Evolutionary conservation across 2,329 filamentous ascomycete species (phyloP).

Genomic region (Aphanocladium album): DNA sequence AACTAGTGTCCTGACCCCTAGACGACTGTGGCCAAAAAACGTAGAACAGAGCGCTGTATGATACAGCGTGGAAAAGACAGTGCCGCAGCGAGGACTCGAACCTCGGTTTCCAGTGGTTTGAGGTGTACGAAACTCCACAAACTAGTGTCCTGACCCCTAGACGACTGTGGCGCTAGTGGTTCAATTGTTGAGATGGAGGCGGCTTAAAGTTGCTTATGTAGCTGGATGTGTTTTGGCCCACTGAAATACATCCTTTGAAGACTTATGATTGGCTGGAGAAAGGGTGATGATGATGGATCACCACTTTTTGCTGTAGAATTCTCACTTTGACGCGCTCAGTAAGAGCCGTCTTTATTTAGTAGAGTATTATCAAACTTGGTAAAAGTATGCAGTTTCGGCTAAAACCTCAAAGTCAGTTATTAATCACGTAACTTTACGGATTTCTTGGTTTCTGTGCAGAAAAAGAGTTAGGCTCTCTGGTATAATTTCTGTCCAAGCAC

Average conservation of each 20-base stretch:
- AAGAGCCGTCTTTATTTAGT: too few relatives aligned
- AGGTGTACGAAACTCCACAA: conserved; percentile 20
- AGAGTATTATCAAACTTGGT: too few relatives aligned
- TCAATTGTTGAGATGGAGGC: neutral
- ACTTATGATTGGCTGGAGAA: neutral
- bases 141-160: conserved; percentile 27
- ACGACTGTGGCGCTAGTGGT: conserved; percentile 19
- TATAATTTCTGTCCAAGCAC: too few relatives aligned
- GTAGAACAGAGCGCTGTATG: too few relatives aligned
- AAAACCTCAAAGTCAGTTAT: too few relatives aligned
- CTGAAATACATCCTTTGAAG: neutral
- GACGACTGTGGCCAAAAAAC: conserved; percentile 19
- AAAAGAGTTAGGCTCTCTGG: too few relatives aligned
- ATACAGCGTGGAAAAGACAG: neutral
- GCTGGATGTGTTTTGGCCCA: neutral
- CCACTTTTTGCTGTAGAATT: too few relatives aligned
- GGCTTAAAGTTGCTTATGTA: neutral
- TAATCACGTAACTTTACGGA: too few relatives aligned
- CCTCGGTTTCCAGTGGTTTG: conserved; percentile 26
- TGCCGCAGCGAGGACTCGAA: conserved; percentile 27
- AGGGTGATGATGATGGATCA: too few relatives aligned
- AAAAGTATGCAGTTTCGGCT: too few relatives aligned
- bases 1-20: conserved; percentile 27
- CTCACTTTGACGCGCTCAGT: too few relatives aligned
- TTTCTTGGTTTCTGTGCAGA: too few relatives aligned